These are phyloP conservation scores for Pholiota molesta DNA, from an alignment of 768 basidiomycete species.

Conservation along the genomic window DNA sequence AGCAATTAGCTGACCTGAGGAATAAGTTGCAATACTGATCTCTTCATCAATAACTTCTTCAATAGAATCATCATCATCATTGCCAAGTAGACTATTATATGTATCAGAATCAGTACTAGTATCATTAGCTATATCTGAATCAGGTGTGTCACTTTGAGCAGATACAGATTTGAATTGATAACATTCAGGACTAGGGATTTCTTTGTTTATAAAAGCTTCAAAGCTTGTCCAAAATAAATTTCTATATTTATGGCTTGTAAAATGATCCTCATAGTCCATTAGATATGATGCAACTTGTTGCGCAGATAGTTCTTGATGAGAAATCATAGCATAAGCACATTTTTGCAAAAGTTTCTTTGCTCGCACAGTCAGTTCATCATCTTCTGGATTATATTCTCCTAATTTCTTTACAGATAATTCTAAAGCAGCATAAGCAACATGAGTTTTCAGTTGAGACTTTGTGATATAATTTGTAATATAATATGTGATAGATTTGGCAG, in stretches of 20 bases:
- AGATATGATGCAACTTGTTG: not conserved
- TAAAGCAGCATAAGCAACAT: conserved; percentile 43
- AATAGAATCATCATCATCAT: too few species aligned
- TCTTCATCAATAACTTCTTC: too few species aligned
- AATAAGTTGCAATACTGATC: too few species aligned
- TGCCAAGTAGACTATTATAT: too few species aligned
- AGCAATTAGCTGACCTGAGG: not conserved
- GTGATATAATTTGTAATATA: conserved; percentile 56
- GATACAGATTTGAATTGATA: too few species aligned
- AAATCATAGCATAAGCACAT: not conserved
- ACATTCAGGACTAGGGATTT: too few species aligned
- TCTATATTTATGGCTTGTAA: not conserved
- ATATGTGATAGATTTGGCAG: conserved; percentile 44
- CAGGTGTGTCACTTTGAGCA: too few species aligned
- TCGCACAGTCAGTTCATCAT: not conserved
- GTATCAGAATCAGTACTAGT: too few species aligned
- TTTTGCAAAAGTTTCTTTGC: not conserved
- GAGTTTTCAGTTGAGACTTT: conserved; percentile 42
- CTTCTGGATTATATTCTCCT: not conserved
- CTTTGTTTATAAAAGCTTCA: not conserved
- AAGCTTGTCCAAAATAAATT: not conserved
- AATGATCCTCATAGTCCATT: not conserved
- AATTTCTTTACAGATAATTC: conserved; percentile 26
- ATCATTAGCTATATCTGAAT: too few species aligned
- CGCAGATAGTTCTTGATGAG: not conserved